A percentile compares a stretch with the other conserved stretches of the same genome.
phyloP scores from a whole-genome alignment of 768 basidiomycete genomes.

The Russula dissimulans region DNA sequence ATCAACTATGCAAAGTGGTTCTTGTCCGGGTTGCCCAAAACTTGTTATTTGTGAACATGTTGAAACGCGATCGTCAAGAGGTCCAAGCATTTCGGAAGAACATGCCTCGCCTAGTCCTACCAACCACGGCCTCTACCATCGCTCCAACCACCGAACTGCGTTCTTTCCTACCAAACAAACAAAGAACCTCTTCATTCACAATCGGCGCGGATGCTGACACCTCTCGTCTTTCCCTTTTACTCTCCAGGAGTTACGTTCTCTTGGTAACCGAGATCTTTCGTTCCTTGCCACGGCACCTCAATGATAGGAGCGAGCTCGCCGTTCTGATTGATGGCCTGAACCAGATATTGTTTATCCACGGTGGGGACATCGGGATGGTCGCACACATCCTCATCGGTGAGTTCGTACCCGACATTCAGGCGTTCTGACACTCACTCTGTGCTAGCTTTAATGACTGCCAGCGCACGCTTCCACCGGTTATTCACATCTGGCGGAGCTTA shows the following conservation, averaged over 20 bases:
- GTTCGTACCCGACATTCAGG: conserved; percentile 18
- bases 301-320: conserved; percentile 58
- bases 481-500: conserved; percentile 67
- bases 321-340: conserved; percentile 63
- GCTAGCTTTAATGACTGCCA: conserved; percentile 62
- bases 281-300: conserved; percentile 61
- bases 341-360: conserved; percentile 55
- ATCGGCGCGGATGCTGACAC: conserved; percentile 22
- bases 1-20: conserved; percentile 43
- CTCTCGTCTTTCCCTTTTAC: conserved; percentile 44
- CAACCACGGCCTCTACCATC: conserved; percentile 29
- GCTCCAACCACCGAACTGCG: conserved; percentile 3
- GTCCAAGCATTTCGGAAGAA: conserved; percentile 58
- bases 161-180: conserved; percentile 13
- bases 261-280: conserved; percentile 63
- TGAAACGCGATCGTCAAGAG: conserved; percentile 59
- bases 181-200: not conserved
- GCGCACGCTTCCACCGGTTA: conserved; percentile 66
- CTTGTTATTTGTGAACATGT: conserved; percentile 51
- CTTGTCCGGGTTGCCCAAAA: conserved; percentile 67
- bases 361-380: conserved; percentile 70
- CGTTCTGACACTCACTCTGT: not conserved
- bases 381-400: conserved; percentile 62
- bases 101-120: conserved; percentile 52
- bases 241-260: conserved; percentile 61